Conservation (phyloP, 1,284 basidiomycete species). For the Rhizoctonia solani region DNA sequence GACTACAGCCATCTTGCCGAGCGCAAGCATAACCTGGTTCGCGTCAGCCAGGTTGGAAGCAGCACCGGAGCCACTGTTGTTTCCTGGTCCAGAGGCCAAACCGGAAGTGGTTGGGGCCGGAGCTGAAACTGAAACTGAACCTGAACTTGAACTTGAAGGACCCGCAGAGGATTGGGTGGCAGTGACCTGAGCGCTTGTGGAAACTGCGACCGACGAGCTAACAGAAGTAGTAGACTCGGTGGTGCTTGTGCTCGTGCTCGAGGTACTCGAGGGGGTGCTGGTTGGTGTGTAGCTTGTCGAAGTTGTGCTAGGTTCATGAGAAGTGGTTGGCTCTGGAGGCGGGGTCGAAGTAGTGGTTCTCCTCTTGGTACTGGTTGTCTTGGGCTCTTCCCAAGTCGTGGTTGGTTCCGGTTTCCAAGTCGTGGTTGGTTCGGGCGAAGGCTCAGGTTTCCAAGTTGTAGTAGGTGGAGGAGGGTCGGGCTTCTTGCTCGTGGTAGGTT, state of each 20-base stretch:
- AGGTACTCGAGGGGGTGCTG: too few relatives aligned
- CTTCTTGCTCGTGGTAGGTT: slow-evolving; percentile 16
- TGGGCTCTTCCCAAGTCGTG: too few relatives aligned
- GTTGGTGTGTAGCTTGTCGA: slow-evolving; percentile 21
- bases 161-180: too few relatives aligned
- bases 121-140: too few relatives aligned
- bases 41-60: slow-evolving; percentile 24
- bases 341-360: slow-evolving; percentile 6
- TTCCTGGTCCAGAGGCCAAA: not conserved
- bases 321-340: slow-evolving; percentile 9
- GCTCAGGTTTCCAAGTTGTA: slow-evolving; percentile 10
- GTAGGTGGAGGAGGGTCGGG: slow-evolving; percentile 1
- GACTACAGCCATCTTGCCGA: slow-evolving; percentile 19
- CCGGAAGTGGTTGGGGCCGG: slow-evolving; percentile 7
- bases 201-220: slow-evolving; percentile 12
- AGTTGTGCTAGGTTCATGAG: slow-evolving; percentile 5
- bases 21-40: slow-evolving; percentile 31
- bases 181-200: slow-evolving; percentile 8
- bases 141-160: too few relatives aligned
- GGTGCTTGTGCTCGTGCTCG: too few relatives aligned
- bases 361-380: slow-evolving; percentile 5
- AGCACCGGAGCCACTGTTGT: not conserved
- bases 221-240: slow-evolving; percentile 11
- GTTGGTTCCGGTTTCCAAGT: not conserved
- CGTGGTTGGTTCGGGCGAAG: slow-evolving; percentile 7